These are phyloP conservation scores for Tagetes patula DNA, from an alignment of 129 eudicot genomes.

Conservation along the genomic window DNA sequence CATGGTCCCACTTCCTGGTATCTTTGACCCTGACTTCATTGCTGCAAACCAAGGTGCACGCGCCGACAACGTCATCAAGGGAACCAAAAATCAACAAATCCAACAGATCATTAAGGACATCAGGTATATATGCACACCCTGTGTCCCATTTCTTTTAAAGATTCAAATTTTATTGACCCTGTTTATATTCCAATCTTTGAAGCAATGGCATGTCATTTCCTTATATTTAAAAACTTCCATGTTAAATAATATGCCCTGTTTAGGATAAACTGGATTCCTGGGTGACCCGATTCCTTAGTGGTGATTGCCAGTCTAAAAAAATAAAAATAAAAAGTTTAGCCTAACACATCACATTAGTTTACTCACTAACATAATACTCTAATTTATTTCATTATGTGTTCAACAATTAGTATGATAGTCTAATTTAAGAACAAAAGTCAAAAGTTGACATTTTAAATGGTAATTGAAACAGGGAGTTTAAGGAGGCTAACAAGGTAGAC, in stretches of 20 bases:
- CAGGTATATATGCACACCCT: slow-evolving; percentile 40
- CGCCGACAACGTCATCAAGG: slow-evolving; percentile 87
- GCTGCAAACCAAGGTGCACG: slow-evolving; percentile 96
- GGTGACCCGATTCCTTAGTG: too few relatives aligned
- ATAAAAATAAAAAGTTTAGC: too few relatives aligned
- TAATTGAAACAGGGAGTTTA: slow-evolving; percentile 68
- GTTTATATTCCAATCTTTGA: not conserved
- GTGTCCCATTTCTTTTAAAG: not conserved
- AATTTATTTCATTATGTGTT: too few relatives aligned
- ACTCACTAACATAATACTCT: too few relatives aligned
- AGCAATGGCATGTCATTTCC: not conserved
- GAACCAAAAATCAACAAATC: slow-evolving; percentile 83
- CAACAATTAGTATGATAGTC: too few relatives aligned
- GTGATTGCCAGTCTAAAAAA: too few relatives aligned
- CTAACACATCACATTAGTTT: too few relatives aligned
- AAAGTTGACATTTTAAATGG: slow-evolving; percentile 7
- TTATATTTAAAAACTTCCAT: not conserved
- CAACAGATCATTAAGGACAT: slow-evolving; percentile 80
- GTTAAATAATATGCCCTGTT: not conserved
- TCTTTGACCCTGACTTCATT: slow-evolving; percentile 92
- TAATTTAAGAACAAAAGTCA: not conserved
- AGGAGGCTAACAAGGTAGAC: slow-evolving; percentile 86
- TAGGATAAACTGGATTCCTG: too few relatives aligned
- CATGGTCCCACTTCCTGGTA: slow-evolving; percentile 98
- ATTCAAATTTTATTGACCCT: not conserved